Conservation (phyloP, 2,329 filamentous ascomycete genomes). For the Clonostachys sp. region DNA sequence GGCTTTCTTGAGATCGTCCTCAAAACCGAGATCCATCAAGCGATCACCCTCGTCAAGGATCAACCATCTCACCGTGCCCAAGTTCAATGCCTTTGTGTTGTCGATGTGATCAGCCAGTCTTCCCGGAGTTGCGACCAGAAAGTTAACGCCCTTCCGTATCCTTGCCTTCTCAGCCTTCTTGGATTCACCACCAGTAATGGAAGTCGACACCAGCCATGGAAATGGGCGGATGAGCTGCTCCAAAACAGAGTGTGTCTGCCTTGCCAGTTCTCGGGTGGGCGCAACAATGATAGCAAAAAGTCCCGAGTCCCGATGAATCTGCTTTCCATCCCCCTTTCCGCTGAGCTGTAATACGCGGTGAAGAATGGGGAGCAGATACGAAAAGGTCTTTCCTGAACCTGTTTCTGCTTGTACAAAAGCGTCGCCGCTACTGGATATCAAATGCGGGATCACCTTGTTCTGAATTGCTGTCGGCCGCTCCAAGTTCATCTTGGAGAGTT, state of each 20-base stretch:
- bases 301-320: conserved; percentile 78
- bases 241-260: conserved; percentile 85
- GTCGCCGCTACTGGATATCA: conserved; percentile 78
- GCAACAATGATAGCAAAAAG: conserved; percentile 92
- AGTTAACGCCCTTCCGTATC: conserved; percentile 89
- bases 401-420: conserved; percentile 97
- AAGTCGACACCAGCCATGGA: conserved; percentile 90
- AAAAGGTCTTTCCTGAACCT: conserved; percentile 93
- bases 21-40: conserved; percentile 97
- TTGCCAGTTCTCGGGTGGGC: conserved; percentile 88
- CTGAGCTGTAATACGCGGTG: conserved; percentile 80
- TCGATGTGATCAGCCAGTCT: conserved; percentile 87
- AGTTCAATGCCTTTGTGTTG: conserved; percentile 83
- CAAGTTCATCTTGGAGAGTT: conserved; percentile 82
- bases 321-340: conserved; percentile 41
- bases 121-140: conserved; percentile 90
- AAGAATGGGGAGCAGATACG: conserved; percentile 90
- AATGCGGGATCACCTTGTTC: conserved; percentile 77
- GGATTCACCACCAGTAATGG: conserved; percentile 66
- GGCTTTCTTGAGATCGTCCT: conserved; percentile 86
- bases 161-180: conserved; percentile 86
- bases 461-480: conserved; percentile 94
- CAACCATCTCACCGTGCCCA: conserved; percentile 88
- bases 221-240: conserved; percentile 83
- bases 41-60: conserved; percentile 94